Evolutionary conservation across 495 filamentous ascomycete genomes (phyloP), one percentile per base, ranked within the genome.

Genomic region (Podospora pseudoanserina): DNA sequence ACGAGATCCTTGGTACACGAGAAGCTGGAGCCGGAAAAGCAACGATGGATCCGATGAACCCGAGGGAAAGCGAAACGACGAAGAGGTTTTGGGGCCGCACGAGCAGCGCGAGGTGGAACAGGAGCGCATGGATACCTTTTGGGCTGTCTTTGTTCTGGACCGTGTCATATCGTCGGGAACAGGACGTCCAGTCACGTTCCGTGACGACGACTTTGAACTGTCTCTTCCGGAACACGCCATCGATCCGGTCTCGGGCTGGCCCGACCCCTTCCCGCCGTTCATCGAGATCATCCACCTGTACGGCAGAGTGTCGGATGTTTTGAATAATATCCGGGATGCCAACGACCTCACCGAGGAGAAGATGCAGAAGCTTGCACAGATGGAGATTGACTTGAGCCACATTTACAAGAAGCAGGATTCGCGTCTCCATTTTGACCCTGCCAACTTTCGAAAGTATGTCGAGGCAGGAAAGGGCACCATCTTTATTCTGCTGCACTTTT

Each of bases 401-500:
- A 89, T 94, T 32, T 93, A 94, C 73, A 89, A 93, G 72, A 86
- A 85, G 65, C 81, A 92, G 64, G 89, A 91, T 32, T 83, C 84
- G 11, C 84, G 82, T 63, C 85, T 96, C 55, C 88, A 91, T 75
- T 94, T 96, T 79, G 91, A 91, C 75, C 90, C 89, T 18, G 80
- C 84, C 63, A 93, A 93, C 75, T 93, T 94, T 71, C 87, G 88
- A 70, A 82, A 88, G 23, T 93, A 94, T 71, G 89, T 91, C 16
- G 90, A 88, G 73, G 85, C 85, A 32, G 88, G 90, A 54, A 90
- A 94, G 68, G 90, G 91, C 30, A 91, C 91, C 13, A 93, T 91
- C 60, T 96, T 94, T 68, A 90, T 94, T 64, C 83, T 96, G n/a
- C 81, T 94, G 32, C 92, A 96, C 74, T 92, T 94, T 74, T 96